Evolutionary conservation across 257 asterid species (phyloP).

Genomic region (Plantago major): DNA sequence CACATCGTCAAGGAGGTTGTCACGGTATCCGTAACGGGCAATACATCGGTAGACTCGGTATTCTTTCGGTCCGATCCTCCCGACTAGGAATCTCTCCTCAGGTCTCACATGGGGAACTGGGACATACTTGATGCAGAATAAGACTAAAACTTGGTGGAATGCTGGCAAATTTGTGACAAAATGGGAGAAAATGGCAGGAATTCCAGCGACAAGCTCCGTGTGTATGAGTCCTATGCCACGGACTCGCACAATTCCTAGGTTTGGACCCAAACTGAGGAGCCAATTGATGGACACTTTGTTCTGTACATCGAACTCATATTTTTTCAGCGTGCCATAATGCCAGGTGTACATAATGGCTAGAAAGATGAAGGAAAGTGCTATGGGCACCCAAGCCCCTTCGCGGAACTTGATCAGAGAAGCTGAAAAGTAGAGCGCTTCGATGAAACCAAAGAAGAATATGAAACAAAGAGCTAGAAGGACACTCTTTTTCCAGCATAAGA

Average conservation of each 20-base stretch:
- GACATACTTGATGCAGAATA: slow-evolving; percentile 75
- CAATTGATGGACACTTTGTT: slow-evolving; percentile 85
- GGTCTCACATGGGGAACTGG: slow-evolving; percentile 96
- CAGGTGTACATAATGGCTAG: slow-evolving; percentile 69
- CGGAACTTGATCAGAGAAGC: slow-evolving; percentile 88
- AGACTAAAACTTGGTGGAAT: slow-evolving; percentile 80
- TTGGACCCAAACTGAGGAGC: slow-evolving; percentile 75
- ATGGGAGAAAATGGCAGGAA: slow-evolving; percentile 90
- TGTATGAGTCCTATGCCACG: slow-evolving; percentile 91
- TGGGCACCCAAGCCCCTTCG: slow-evolving; percentile 98
- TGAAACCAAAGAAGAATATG: slow-evolving; percentile 77
- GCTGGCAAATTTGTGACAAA: slow-evolving; percentile 91
- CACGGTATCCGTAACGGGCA: slow-evolving; percentile 87
- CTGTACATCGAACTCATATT: slow-evolving; percentile 83
- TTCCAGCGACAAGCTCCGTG: slow-evolving; percentile 89
- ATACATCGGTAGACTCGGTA: slow-evolving; percentile 71
- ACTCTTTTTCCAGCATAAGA: slow-evolving; percentile 74
- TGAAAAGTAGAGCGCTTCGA: slow-evolving; percentile 92
- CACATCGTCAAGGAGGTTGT: slow-evolving; percentile 63
- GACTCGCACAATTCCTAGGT: slow-evolving; percentile 82
- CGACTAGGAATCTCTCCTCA: slow-evolving; percentile 78
- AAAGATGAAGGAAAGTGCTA: slow-evolving; percentile 65
- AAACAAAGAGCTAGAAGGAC: slow-evolving; percentile 60
- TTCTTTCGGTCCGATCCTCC: slow-evolving; percentile 82
- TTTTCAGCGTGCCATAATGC: slow-evolving; percentile 82